Evolutionary conservation across 192 early-diverging fungal species (phyloP).

Genomic region (Coemansia sp.): DNA sequence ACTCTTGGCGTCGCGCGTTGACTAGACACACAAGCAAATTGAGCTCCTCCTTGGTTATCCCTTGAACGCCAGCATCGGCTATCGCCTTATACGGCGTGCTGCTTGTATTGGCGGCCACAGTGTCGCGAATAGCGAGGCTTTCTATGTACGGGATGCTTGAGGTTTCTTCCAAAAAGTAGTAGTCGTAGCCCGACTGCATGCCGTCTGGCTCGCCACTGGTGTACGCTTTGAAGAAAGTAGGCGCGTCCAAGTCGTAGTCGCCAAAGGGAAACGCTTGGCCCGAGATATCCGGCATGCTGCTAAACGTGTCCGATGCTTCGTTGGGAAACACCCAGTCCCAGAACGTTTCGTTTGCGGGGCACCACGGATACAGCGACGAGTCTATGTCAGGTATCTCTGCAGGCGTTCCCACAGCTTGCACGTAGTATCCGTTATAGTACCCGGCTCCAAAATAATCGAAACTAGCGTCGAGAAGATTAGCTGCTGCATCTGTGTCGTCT

Average conservation of each 20-base stretch:
- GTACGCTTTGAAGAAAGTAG: neutral
- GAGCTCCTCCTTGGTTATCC: conserved; percentile 41
- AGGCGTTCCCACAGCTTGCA: conserved; percentile 40
- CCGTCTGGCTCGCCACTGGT: conserved; percentile 20
- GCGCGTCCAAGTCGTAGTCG: conserved; percentile 8
- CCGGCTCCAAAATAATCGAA: conserved; percentile 34
- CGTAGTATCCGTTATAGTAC: conserved; percentile 30
- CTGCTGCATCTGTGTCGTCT: neutral
- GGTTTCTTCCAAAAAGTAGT: conserved; percentile 32
- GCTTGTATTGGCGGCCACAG: conserved; percentile 10
- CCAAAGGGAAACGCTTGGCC: conserved; percentile 25
- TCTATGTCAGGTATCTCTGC: conserved; percentile 8
- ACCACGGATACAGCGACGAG: conserved; percentile 20
- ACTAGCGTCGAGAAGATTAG: conserved; percentile 13
- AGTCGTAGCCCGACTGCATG: conserved; percentile 14
- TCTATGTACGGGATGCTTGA: conserved; percentile 38
- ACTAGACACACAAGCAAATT: conserved; percentile 41
- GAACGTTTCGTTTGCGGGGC: conserved; percentile 46
- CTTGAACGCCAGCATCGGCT: conserved; percentile 22
- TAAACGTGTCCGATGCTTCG: neutral
- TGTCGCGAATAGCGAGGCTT: conserved; percentile 13
- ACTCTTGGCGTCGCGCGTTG: conserved; percentile 41
- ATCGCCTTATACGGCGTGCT: conserved; percentile 28
- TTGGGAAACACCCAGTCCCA: conserved; percentile 46
- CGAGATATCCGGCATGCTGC: conserved; percentile 6